These are phyloP conservation scores for Lithospermum erythrorhizon DNA, from an alignment of 257 asterid species.

Conservation along the genomic window DNA sequence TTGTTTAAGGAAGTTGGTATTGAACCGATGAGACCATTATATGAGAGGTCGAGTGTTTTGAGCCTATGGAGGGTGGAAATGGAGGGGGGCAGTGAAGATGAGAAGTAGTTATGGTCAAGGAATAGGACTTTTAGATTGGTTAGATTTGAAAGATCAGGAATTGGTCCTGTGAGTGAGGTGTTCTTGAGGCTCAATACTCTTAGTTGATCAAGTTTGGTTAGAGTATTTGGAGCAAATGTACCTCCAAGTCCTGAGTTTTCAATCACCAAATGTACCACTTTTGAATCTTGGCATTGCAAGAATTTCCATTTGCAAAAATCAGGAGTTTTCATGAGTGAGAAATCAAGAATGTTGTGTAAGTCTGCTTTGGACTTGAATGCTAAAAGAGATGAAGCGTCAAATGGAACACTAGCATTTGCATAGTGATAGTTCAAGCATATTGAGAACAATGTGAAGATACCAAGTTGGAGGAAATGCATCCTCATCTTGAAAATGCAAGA, in stretches of 20 bases:
- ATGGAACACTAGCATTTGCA: constrained; percentile 14
- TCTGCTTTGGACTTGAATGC: constrained; percentile 66
- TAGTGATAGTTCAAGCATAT: constrained; percentile 2
- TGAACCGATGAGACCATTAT: constrained; percentile 53
- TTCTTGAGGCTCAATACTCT: not conserved
- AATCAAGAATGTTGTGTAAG: constrained; percentile 23
- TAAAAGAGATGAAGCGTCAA: constrained; percentile 53
- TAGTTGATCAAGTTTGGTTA: not conserved
- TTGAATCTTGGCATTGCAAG: constrained; percentile 9
- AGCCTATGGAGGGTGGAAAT: not conserved
- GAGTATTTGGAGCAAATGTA: not conserved
- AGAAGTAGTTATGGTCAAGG: not conserved
- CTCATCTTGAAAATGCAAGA: constrained; percentile 9
- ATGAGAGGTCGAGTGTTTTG: constrained; percentile 32
- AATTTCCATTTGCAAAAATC: constrained; percentile 69
- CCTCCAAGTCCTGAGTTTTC: constrained; percentile 9
- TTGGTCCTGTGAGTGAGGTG: not conserved
- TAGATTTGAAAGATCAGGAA: not conserved
- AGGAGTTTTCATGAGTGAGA: constrained; percentile 15
- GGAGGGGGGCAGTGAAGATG: not conserved
- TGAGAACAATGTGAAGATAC: not conserved
- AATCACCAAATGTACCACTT: not conserved
- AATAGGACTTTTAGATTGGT: not conserved
- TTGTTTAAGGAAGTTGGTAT: constrained; percentile 30
- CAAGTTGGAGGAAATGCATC: constrained; percentile 2